Evolutionary conservation across 163 green algal species (phyloP).

Genomic region (Scenedesmus sp.): DNA sequence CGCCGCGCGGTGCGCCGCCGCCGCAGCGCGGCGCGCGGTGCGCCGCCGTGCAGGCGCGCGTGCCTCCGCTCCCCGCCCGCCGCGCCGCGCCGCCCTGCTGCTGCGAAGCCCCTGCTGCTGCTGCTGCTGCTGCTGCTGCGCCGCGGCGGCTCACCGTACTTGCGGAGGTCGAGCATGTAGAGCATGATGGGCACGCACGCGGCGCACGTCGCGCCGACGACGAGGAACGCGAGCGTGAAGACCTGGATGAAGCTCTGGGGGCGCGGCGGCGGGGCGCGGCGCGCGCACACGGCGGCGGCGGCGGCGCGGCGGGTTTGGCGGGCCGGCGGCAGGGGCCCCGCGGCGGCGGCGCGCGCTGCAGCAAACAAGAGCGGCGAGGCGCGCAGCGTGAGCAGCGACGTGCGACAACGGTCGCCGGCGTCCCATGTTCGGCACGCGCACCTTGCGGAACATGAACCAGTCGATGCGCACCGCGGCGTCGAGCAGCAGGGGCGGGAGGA

Average conservation of each 20-base stretch:
- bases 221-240: conserved; percentile 85
- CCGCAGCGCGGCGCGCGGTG: not conserved
- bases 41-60: not conserved
- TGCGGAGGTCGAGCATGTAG: conserved; percentile 78
- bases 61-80: no score
- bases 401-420: no score
- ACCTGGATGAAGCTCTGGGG: conserved; percentile 77
- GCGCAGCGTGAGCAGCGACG: no score
- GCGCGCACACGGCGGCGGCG: not conserved
- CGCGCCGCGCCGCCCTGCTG: not conserved
- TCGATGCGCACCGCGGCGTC: conserved; percentile 87
- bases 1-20: no score
- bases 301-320: not conserved
- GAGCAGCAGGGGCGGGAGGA: conserved; percentile 90
- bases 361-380: no score
- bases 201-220: conserved; percentile 77
- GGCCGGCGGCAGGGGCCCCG: no score
- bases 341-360: no score
- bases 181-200: conserved; percentile 84
- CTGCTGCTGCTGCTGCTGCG: conserved; percentile 37
- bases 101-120: not conserved
- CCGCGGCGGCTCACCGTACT: conserved; percentile 45
- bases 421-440: conserved; percentile 45
- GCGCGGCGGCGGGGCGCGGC: not conserved
- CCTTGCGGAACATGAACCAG: conserved; percentile 93